Evolutionary conservation across 306 rosid genomes (phyloP).

Genomic region (Fragaria ananassa): DNA sequence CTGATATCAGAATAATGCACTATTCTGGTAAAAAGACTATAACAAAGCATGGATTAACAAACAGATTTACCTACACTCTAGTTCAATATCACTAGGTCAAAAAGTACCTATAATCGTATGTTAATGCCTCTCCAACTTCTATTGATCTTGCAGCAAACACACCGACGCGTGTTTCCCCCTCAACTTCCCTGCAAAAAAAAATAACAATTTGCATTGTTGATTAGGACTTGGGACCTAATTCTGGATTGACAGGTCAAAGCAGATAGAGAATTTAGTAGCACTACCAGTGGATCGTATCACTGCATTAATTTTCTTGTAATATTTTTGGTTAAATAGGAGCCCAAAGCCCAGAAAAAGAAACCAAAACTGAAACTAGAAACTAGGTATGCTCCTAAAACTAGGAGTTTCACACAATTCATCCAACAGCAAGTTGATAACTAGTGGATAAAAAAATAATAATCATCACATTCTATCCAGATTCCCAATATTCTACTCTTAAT

Average conservation of each 20-base stretch:
- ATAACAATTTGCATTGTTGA: background rate
- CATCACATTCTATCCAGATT: too few species aligned
- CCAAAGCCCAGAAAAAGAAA: background rate
- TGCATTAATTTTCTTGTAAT: background rate
- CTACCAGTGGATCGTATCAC: background rate
- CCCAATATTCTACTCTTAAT: too few species aligned
- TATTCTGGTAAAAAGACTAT: background rate
- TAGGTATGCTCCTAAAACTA: background rate
- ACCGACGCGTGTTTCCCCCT: slow-evolving; percentile 86
- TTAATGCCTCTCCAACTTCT: slow-evolving; percentile 75
- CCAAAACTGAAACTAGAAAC: background rate
- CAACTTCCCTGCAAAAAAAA: slow-evolving; percentile 76
- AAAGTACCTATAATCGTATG: slow-evolving; percentile 83
- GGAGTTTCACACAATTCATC: background rate
- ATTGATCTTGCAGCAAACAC: slow-evolving; percentile 76
- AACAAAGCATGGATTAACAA: background rate
- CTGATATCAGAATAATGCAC: background rate
- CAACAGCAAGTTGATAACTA: background rate
- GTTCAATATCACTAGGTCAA: slow-evolving; percentile 9
- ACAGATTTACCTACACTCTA: background rate
- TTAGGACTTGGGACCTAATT: background rate
- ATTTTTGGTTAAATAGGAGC: background rate
- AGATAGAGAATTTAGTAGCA: background rate
- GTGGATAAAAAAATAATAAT: too few species aligned
- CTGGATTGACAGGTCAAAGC: background rate